A percentile compares a stretch with the other conserved stretches of the same genome.
Conservation (phyloP, 1,284 basidiomycete genomes). For the Ceratobasidium sp. region DNA sequence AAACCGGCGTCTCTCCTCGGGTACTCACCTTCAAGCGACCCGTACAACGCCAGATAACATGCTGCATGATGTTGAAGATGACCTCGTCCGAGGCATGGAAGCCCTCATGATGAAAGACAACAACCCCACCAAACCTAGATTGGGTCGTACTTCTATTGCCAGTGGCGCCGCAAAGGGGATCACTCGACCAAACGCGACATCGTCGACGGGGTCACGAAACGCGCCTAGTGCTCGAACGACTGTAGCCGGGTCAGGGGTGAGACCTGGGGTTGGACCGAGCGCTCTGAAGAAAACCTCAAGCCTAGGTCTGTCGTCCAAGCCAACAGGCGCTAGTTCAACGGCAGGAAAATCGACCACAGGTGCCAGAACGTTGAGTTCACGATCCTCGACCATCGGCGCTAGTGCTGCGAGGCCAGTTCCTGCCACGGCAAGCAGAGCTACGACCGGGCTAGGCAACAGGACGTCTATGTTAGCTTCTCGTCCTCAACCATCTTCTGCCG, state of each 20-base stretch:
- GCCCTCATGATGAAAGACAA: conserved; percentile 12
- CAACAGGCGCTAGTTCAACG: background rate
- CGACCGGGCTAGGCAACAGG: background rate
- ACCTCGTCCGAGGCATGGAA: conserved; percentile 13
- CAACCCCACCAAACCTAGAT: background rate
- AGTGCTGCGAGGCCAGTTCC: background rate
- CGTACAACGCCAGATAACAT: background rate
- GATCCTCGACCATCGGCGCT: conserved; percentile 3
- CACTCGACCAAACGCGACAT: too few relatives aligned
- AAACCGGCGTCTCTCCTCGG: conserved; percentile 1
- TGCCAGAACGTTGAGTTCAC: background rate
- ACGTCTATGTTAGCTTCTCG: background rate
- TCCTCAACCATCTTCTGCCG: background rate
- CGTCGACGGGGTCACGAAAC: too few relatives aligned
- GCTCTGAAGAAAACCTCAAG: background rate
- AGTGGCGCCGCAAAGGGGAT: background rate
- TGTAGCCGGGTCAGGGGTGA: background rate
- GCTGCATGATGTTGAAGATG: conserved; percentile 19
- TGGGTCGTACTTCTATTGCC: background rate
- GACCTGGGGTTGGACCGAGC: background rate
- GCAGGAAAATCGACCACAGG: too few relatives aligned
- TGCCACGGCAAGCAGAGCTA: background rate
- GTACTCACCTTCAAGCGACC: background rate
- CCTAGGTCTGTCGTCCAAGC: background rate
- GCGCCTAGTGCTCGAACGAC: background rate